Evolutionary conservation across 805 yeast genomes (phyloP).

Genomic region (Lachancea mirantina): DNA sequence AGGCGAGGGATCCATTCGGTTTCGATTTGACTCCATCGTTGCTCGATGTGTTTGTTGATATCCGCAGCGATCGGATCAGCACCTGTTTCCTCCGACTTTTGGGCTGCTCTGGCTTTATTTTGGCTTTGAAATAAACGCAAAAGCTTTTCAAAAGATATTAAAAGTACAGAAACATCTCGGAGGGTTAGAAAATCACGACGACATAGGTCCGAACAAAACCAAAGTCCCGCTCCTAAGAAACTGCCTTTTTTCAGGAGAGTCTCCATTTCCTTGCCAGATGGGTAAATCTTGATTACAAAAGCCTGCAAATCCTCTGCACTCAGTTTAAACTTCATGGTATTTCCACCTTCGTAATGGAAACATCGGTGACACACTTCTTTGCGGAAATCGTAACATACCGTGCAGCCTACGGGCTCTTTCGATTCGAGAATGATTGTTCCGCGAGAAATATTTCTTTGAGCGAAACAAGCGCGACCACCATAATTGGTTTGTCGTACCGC

Average conservation of each 20-base stretch:
- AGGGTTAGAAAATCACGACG: constrained; percentile 28
- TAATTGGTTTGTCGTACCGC: constrained; percentile 13
- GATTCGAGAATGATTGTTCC: constrained; percentile 38
- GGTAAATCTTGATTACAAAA: constrained; percentile 5
- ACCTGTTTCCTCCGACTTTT: constrained; percentile 8
- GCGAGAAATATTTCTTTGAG: constrained; percentile 34
- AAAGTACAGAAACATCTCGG: constrained; percentile 34
- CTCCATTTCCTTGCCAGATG: constrained; percentile 2
- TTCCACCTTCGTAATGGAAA: constrained; percentile 42
- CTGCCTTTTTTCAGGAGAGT: constrained; percentile 11
- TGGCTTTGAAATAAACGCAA: constrained; percentile 28
- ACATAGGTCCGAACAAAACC: constrained; percentile 50
- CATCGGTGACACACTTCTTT: constrained; percentile 59
- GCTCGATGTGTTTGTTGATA: constrained; percentile 11
- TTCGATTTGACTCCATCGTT: constrained; percentile 17
- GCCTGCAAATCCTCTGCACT: constrained; percentile 5
- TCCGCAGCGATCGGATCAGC: constrained; percentile 8
- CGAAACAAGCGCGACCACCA: constrained; percentile 48
- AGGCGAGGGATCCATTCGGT: constrained; percentile 35
- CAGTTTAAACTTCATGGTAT: constrained; percentile 38
- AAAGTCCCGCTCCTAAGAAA: constrained; percentile 37
- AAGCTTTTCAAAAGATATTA: constrained; percentile 31
- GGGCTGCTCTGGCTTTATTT: constrained; percentile 12
- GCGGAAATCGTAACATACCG: constrained; percentile 45
- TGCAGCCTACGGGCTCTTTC: constrained; percentile 38